Base-by-base conservation (phyloP, 83 land plant species). In the Diphasiastrum complanatum region DNA sequence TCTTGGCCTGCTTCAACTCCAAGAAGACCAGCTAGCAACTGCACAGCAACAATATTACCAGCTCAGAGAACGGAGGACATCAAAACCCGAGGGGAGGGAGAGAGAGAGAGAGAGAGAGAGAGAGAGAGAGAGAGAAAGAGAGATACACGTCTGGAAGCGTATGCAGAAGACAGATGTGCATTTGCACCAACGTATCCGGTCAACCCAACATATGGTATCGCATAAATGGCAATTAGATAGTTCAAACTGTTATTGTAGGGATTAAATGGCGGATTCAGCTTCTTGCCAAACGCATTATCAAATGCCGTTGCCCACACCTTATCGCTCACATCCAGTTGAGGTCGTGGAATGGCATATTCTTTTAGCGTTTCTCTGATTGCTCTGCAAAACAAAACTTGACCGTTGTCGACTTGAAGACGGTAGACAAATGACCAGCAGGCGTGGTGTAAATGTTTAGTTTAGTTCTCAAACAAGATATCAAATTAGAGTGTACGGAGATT, bases 121-220 rank as follows among this genome's bases (percentile, higher is more conserved):
- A n/a, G n/a, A n/a, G n/a, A n/a, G n/a, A n/a, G n/a, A n/a, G n/a
- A n/a, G n/a, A n/a, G n/a, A n/a, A n/a, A n/a, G n/a, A n/a, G n/a
- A n/a, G n/a, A n/a, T n/a, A n/a, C n/a, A n/a, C n/a, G n/a, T n/a
- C n/a, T n/a, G n/a, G n/a, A n/a, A n/a, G n/a, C n/a, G n/a, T n/a
- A n/a, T n/a, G n/a, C n/a, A n/a, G n/a, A n/a, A n/a, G n/a, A n/a
- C n/a, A n/a, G n/a, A n/a, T n/a, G n/a, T n/a, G n/a, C n/a, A n/a
- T n/a, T n/a, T n/a, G 58, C 58, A 54, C 58, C 58, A 54, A 54
- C 58, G n/a, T 54, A 54, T 4, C 58, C 58, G 29, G 29, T 54
- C 10, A 54, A 28, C 5, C 58, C 58, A 25, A 54, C 33, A 33
- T 54, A 54, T 4, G 58, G 58, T 25, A 54, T 54, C 3, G 33